These are phyloP conservation scores for Colletotrichum salicis DNA, from an alignment of 2,329 filamentous ascomycete genomes.

Conservation along the genomic window DNA sequence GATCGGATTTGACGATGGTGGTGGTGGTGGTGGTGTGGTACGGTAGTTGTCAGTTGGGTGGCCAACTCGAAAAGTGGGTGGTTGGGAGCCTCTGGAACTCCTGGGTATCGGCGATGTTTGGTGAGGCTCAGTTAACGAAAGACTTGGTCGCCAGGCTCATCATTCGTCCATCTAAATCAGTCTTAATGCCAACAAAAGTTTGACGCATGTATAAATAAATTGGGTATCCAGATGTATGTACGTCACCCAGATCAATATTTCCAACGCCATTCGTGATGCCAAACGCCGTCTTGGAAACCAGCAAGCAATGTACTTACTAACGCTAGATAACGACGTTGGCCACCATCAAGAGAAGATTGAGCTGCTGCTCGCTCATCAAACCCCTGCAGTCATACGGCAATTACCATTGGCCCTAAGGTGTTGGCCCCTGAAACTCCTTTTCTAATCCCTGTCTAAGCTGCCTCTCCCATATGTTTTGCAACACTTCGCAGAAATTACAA, in stretches of 20 bases:
- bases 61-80: constrained; percentile 36
- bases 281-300: background rate
- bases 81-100: constrained; percentile 34
- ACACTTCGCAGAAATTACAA: constrained; percentile 16
- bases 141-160: constrained; percentile 20
- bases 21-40: constrained; percentile 18
- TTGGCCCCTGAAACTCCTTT: constrained; percentile 31
- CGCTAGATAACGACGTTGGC: constrained; percentile 40
- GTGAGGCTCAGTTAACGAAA: constrained; percentile 37
- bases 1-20: constrained; percentile 16
- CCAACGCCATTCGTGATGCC: constrained; percentile 13
- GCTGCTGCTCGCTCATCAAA: constrained; percentile 26
- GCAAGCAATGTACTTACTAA: constrained; percentile 36
- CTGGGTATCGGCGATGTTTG: constrained; percentile 27
- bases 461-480: constrained; percentile 16
- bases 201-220: constrained; percentile 12
- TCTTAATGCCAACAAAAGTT: background rate
- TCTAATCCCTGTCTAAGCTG: constrained; percentile 34
- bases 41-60: constrained; percentile 31
- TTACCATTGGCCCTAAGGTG: constrained; percentile 24
- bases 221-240: constrained; percentile 22
- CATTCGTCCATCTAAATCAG: background rate
- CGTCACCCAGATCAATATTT: background rate
- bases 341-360: constrained; percentile 28
- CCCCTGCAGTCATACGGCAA: constrained; percentile 33